Evolutionary conservation across 2,329 filamentous ascomycete genomes (phyloP).

Genomic region (Aspergillus texensis): DNA sequence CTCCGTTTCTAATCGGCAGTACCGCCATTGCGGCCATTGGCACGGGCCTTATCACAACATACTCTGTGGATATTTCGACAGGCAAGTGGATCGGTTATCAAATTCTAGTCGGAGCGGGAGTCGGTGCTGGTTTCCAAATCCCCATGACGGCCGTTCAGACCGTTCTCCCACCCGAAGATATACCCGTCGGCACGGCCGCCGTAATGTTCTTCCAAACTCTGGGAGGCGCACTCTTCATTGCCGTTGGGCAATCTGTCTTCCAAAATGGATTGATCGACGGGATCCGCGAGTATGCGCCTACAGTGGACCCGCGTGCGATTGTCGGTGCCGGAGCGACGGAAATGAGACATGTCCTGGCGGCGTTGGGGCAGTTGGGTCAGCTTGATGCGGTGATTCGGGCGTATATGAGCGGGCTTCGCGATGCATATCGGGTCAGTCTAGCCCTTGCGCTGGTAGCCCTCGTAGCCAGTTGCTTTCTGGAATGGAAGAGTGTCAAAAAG

Average conservation of each 20-base stretch:
- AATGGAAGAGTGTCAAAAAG: constrained; percentile 30
- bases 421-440: constrained; percentile 25
- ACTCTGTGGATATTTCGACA: constrained; percentile 34
- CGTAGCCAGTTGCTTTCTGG: constrained; percentile 23
- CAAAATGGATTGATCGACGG: constrained; percentile 51
- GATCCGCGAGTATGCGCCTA: neutral
- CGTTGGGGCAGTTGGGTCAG: constrained; percentile 16
- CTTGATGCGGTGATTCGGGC: constrained; percentile 21
- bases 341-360: constrained; percentile 17
- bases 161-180: constrained; percentile 33
- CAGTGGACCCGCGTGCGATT: constrained; percentile 15
- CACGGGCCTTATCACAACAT: constrained; percentile 45
- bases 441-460: constrained; percentile 23
- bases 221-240: constrained; percentile 52
- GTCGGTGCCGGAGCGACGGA: constrained; percentile 23
- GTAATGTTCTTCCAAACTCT: constrained; percentile 43
- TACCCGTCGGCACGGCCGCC: constrained; percentile 39
- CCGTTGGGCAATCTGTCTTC: constrained; percentile 55
- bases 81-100: constrained; percentile 45
- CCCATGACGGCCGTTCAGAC: constrained; percentile 41
- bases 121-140: constrained; percentile 42
- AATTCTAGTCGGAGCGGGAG: constrained; percentile 37
- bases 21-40: constrained; percentile 42
- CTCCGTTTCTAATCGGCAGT: constrained; percentile 42
- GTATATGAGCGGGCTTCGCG: constrained; percentile 24